Base-by-base conservation (phyloP, 2,329 filamentous ascomycete species). In the Dendryphion nanum region DNA sequence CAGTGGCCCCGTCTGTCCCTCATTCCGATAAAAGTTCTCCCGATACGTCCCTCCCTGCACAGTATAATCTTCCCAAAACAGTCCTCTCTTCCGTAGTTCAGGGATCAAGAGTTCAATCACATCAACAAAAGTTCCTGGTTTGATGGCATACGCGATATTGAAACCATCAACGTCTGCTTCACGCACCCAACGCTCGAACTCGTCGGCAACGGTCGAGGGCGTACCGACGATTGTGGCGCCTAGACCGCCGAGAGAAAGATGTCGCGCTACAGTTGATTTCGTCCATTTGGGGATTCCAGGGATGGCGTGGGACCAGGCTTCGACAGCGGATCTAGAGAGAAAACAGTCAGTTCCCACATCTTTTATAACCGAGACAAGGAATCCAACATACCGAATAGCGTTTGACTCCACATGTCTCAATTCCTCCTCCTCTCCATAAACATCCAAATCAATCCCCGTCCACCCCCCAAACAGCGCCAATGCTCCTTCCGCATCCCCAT, bases 161-260 rank as follows among this genome's bases (percentile, higher is more conserved):
- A 87, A 87, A 0, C 83, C 83, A 55, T 86, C 83, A 1, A 86
- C 76, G 48, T 85, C 83, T 0, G 79, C 81, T 54, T 85, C 82
- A 3, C 63, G 47, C 0, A 85, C 70, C 82, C 83, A 87, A 1
- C 69, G 60, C 63, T 86, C 80, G 41, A 87, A 69, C 34, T 76
- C 73, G 55, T 86, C 82, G 0, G 82, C 83, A 2, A 86, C 81
- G 45, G 77, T 75, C 13, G 70, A 57, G 0, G 82, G 68, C 0
- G 79, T 84, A 0, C 83, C 83, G 0, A 86, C 77, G 1, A 79
- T 57, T 0, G 78, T 73, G 0, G 81, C 76, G 0, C 81, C 81
- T 12, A 84, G 72, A 2, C 83, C 83, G 5, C 83, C 83, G 7
- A 86, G 71, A 21, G 76, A 77, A 38, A 85, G 76, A 47, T 83